Evolutionary conservation across 2,329 filamentous ascomycete genomes (phyloP).

Genomic region (Zasmidium citrigriseum): DNA sequence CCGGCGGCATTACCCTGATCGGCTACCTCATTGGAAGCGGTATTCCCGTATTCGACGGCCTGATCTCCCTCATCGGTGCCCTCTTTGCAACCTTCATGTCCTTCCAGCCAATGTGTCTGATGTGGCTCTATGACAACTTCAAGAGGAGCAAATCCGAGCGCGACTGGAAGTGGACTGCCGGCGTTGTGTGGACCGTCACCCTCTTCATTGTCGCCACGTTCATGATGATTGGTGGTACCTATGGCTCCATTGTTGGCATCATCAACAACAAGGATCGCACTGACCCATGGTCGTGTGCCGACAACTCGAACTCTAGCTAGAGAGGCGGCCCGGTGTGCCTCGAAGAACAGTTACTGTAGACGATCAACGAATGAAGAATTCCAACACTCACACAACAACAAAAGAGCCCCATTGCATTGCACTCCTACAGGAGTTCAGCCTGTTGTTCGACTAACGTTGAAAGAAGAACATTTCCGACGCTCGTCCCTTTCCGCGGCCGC

Average conservation of each 20-base stretch:
- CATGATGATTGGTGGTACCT: conserved; percentile 47
- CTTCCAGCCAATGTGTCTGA: conserved; percentile 39
- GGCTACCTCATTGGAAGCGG: conserved; percentile 28
- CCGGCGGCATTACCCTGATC: conserved; percentile 21
- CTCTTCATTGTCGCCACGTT: conserved; percentile 42
- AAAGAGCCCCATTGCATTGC: no score
- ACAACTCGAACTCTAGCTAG: conserved; percentile 33
- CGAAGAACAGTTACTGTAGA: not conserved
- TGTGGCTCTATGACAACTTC: conserved; percentile 49
- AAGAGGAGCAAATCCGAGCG: conserved; percentile 11
- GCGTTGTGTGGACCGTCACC: conserved; percentile 25
- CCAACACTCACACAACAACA: not conserved
- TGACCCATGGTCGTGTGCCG: conserved; percentile 25
- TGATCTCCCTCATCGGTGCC: conserved; percentile 29
- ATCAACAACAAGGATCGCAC: conserved; percentile 30
- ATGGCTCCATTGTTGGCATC: conserved; percentile 45
- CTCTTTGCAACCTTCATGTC: conserved; percentile 27
- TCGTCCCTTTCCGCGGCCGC: no score
- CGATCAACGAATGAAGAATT: not conserved
- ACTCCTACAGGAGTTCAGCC: no score
- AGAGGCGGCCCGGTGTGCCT: not conserved
- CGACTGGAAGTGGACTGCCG: conserved; percentile 10
- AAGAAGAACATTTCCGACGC: no score
- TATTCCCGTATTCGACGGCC: conserved; percentile 28
- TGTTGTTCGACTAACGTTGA: no score